Evolutionary conservation across 2,329 filamentous ascomycete genomes (phyloP).

Genomic region (Aureobasidium sp.): DNA sequence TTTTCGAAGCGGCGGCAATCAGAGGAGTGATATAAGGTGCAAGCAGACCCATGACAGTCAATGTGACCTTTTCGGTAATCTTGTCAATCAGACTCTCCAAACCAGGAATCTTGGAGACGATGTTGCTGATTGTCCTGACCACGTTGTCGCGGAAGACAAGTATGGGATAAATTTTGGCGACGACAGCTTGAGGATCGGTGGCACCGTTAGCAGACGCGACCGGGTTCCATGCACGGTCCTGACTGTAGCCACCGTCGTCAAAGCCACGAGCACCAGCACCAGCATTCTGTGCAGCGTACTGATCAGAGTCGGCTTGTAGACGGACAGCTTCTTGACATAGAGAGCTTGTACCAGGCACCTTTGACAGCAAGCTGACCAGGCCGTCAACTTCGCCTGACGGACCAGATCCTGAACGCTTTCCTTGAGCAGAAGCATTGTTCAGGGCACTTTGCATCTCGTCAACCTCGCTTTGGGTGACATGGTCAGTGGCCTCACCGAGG

Average conservation of each 20-base stretch:
- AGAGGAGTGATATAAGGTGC: conserved; percentile 94
- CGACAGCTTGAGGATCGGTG: conserved; percentile 65
- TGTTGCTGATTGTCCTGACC: conserved; percentile 84
- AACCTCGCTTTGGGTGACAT: conserved; percentile 91
- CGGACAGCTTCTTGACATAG: conserved; percentile 52
- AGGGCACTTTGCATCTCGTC: conserved; percentile 75
- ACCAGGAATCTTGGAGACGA: conserved; percentile 93
- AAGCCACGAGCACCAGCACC: conserved; percentile 34
- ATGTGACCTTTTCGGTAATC: conserved; percentile 91
- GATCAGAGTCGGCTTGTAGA: conserved; percentile 53
- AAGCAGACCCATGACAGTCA: conserved; percentile 91
- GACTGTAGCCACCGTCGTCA: conserved; percentile 38
- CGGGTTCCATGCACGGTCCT: conserved; percentile 35
- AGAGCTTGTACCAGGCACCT: conserved; percentile 69
- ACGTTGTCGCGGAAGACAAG: conserved; percentile 95
- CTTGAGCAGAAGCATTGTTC: conserved; percentile 20
- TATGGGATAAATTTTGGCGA: conserved; percentile 86
- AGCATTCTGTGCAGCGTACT: conserved; percentile 47
- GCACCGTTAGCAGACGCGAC: conserved; percentile 37
- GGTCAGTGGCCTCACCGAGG: conserved; percentile 82
- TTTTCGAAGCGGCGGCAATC: conserved; percentile 86
- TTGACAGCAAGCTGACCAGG: conserved; percentile 77
- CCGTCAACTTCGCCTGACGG: conserved; percentile 35
- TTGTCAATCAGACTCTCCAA: conserved; percentile 91
- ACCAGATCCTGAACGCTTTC: conserved; percentile 33